Conservation (phyloP, 441 rosid genomes). For the Brassica hybrid region DNA sequence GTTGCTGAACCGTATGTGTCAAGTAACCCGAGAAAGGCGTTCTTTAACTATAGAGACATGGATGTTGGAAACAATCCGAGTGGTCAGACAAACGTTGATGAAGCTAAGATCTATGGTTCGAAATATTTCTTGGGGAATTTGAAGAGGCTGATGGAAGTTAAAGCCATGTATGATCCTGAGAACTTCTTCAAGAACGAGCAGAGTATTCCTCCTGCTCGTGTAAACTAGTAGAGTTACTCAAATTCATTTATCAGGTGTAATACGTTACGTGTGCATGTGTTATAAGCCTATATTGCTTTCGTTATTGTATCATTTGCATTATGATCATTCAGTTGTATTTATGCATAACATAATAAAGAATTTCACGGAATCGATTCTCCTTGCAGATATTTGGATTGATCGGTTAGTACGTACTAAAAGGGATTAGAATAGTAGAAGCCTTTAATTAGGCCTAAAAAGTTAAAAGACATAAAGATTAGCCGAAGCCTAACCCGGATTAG, state of each 20-base stretch:
- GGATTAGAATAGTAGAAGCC: not conserved
- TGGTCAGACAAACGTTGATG: constrained; percentile 32
- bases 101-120: constrained; percentile 38
- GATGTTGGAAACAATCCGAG: constrained; percentile 49
- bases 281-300: not conserved
- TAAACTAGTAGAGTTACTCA: not conserved
- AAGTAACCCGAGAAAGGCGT: constrained; percentile 62
- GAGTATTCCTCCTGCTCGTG: constrained; percentile 48
- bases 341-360: not conserved
- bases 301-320: not conserved
- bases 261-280: not conserved
- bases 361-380: not conserved
- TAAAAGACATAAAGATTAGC: not conserved
- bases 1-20: constrained; percentile 64
- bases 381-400: not conserved
- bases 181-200: constrained; percentile 58
- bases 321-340: not conserved
- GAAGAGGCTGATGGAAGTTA: constrained; percentile 47
- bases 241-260: constrained; percentile 2
- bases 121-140: constrained; percentile 52
- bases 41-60: constrained; percentile 71
- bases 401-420: not conserved
- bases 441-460: not conserved
- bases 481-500: not conserved
- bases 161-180: constrained; percentile 50